Base-by-base conservation (phyloP, 2,329 filamentous ascomycete genomes). In the Zymoseptoria ardabiliae region DNA sequence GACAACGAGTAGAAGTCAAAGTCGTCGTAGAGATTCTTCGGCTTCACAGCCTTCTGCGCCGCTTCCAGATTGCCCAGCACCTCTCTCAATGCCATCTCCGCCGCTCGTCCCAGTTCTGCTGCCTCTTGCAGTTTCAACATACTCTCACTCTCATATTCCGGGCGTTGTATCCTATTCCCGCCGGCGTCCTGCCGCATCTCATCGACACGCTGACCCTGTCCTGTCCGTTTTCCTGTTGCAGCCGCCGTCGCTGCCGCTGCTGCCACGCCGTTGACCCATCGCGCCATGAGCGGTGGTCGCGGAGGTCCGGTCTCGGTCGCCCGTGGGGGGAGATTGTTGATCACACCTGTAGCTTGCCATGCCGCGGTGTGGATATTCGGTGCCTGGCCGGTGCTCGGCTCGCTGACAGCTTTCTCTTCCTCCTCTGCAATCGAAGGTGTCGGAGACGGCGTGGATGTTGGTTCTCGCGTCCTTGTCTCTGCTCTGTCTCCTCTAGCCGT, bases 1-100 rank as follows among this genome's bases (percentile, higher is more conserved):
- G 91, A 91, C 71, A 96, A 85, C 4, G 88, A 81, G 61, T 92
- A 84, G 35, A 93, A 88, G 65, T 97, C 90, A 75, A 96, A 95
- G 65, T 93, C 68, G 13, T 69, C 89, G 72, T 85, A 86, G 3
- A 84, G 79, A 19, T 77, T 53, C 23, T 65, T 63, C 23, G 69
- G 60, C 60, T 71, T 66, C 9, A 59, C 30, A 54, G 64, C 65
- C 68, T 80, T 92, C 90, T 87, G 91, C 64, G 92, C 91, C 63
- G 91, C 90, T 71, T 89, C 85, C 72, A 92, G 83, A 61, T 89
- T 92, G 68, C 87, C 86, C 57, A 96, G 76, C 51, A 97, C 79
- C 76, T 97, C 93, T 63, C 89, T 81, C 66, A 97, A 75, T 6
- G 93, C 91, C 71, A 97, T 76, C 75, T 96, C 91, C 21, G 92